Evolutionary conservation across 345 rosid species (phyloP), one percentile per base, ranked within the genome.

Genomic region (Garcia nutans): DNA sequence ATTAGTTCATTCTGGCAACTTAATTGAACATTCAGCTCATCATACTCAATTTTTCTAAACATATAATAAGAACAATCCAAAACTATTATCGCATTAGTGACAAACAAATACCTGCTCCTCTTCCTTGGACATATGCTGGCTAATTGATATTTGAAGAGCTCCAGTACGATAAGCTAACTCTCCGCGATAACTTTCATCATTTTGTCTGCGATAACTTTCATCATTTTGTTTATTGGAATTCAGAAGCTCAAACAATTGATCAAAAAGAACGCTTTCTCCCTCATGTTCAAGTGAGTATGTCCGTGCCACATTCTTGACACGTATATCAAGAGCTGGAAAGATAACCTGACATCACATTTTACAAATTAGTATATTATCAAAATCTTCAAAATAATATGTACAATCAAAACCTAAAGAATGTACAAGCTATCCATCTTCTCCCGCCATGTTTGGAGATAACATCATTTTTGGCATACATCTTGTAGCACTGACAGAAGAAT

Each of bases 61-160:
- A 16, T 17, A 70, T 28, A 54, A 28, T 26, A 17, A 56, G 24
- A 54, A 70, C 47, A 20, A 45, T 67, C 50, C 49, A 64, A 56
- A 64, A 28, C 17, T 44, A 19, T 68, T 12, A 24, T 13, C 13
- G 15, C 22, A 77, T 55, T 10, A 8, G 23, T 16, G 19, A 19
- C 31, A 56, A 62, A 78, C 6, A 42, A 22, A 47, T 75, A 93
- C 98, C 96, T 94, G 98, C 16, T 84, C 89, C 79, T 94, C 98
- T 90, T 94, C 98, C 87, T 94, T 94, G 66, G 88, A 87, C 98
- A 94, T 88, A 79, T 94, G 98, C 76, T 92, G 97, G 74, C 82
- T 87, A 78, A 94, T 88, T 3, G 94, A 92, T 77, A 95, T 88
- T 77, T 82, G 93, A 77, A 94, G 94, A 54, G 97, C 97, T 77